phyloP scores from a whole-genome alignment of 768 basidiomycete genomes.

The Gelatoporia subvermispora region DNA sequence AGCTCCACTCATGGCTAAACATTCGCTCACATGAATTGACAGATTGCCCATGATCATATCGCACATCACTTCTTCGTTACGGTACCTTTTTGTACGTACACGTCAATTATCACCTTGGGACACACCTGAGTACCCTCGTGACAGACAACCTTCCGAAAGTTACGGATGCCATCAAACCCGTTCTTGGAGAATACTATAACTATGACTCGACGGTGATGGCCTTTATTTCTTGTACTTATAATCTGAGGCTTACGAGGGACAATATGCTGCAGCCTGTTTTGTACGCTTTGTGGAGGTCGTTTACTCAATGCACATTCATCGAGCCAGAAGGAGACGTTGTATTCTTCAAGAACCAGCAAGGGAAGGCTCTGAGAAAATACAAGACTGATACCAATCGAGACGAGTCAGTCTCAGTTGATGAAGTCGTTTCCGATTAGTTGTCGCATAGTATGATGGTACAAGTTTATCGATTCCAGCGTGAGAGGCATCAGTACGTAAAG shows the following conservation, averaged over 20 bases:
- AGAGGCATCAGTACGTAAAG: no score
- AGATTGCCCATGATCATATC: constrained; percentile 28
- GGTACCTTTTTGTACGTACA: constrained; percentile 15
- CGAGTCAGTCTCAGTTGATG: no score
- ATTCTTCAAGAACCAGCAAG: constrained; percentile 26
- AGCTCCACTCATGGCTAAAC: constrained; percentile 1
- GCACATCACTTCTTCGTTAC: constrained; percentile 28
- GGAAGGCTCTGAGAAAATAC: constrained; percentile 17
- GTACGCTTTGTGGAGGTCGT: constrained; percentile 26
- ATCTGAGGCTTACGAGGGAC: background rate
- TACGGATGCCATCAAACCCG: constrained; percentile 23
- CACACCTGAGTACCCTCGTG: background rate
- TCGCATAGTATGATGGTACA: no score
- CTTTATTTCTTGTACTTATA: background rate
- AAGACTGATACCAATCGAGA: no score
- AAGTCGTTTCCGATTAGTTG: no score
- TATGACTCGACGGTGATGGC: constrained; percentile 20
- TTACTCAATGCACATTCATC: constrained; percentile 28
- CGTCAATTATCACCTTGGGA: background rate
- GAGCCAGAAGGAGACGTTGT: constrained; percentile 27
- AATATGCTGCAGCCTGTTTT: constrained; percentile 13
- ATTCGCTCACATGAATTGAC: background rate
- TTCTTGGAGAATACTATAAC: constrained; percentile 26
- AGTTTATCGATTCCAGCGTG: no score
- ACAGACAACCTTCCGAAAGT: constrained; percentile 25